Evolutionary conservation across 176 grass and related monocot species (phyloP).

Genomic region (Triticum turgidum): DNA sequence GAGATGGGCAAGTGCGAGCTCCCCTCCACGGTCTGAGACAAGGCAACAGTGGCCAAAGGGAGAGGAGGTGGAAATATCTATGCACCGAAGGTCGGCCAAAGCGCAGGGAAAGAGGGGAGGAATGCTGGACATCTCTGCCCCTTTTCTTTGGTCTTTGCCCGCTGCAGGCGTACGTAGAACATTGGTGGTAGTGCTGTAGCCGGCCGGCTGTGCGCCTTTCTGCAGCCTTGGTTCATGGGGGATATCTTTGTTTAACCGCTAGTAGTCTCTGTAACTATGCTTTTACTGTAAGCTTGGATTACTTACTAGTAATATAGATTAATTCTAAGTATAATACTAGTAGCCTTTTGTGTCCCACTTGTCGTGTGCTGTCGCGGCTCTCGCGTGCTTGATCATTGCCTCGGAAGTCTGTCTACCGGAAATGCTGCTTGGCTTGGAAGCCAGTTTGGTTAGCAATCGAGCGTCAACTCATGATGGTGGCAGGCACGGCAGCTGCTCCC

Average conservation of each 20-base stretch:
- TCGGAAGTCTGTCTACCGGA: background rate
- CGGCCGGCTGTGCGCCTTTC: background rate
- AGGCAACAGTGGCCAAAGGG: background rate
- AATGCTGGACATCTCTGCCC: constrained; percentile 27
- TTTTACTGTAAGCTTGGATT: background rate
- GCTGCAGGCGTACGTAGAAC: background rate
- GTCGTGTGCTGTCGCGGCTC: constrained; percentile 5
- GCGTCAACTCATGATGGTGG: background rate
- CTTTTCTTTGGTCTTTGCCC: background rate
- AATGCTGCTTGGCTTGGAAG: constrained; percentile 41
- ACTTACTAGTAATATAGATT: background rate
- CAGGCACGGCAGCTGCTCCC: background rate
- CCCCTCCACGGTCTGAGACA: constrained; percentile 49
- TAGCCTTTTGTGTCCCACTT: constrained; percentile 10
- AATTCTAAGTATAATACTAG: background rate
- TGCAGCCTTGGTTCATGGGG: constrained; percentile 5
- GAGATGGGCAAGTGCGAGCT: constrained; percentile 70
- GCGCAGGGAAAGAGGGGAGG: no score
- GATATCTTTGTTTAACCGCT: constrained; percentile 30
- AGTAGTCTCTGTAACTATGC: constrained; percentile 33
- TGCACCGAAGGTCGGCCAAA: no score
- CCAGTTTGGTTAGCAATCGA: background rate
- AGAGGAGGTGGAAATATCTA: no score
- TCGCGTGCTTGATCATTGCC: background rate
- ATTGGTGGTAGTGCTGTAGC: background rate